Base-by-base conservation (phyloP, 148 eudicot species). In the Dianthus caryophyllus region DNA sequence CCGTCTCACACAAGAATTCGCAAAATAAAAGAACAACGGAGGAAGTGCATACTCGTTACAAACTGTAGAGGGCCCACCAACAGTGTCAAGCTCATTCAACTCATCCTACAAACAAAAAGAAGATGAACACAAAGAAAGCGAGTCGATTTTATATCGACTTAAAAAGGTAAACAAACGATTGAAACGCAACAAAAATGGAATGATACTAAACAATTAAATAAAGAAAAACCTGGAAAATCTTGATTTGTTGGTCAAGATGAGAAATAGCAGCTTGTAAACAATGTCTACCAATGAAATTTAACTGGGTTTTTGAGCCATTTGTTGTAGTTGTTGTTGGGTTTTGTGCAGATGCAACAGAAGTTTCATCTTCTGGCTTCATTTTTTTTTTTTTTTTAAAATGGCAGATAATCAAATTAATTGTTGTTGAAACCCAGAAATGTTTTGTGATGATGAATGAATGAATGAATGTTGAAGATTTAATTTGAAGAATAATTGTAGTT, bases 191-290 rank as follows among this genome's bases (percentile, higher is more conserved):
- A n/a, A n/a, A n/a, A n/a, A n/a, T n/a, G n/a, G n/a, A n/a, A n/a
- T n/a, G n/a, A n/a, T n/a, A n/a, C n/a, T n/a, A n/a, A n/a, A n/a
- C n/a, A n/a, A n/a, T n/a, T n/a, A n/a, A n/a, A n/a, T n/a, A n/a
- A n/a, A n/a, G 11, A 17, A 6, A 27, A 21, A 77, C 80, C 80
- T 73, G 73, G 25, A 77, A 46, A 54, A 1, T 11, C 20, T 30
- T 38, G 66, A 77, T 77, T 70, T 77, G 80, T 18, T 72, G 80
- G 11, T 77, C 73, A 60, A 72, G 77, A 72, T 72, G 73, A n/a
- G 80, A 55, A 64, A 72, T 68, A 8, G 70, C 48, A 60, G 76
- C 80, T 27, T 72, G 70, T 46, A 77, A 77, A 36, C 80, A 64
- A 65, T 77, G 80, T 51, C 72, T 68, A 6, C 80, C 80, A 1